Evolutionary conservation across 129 eudicot genomes (phyloP).

Genomic region (Pseudognaphalium luteoalbum): DNA sequence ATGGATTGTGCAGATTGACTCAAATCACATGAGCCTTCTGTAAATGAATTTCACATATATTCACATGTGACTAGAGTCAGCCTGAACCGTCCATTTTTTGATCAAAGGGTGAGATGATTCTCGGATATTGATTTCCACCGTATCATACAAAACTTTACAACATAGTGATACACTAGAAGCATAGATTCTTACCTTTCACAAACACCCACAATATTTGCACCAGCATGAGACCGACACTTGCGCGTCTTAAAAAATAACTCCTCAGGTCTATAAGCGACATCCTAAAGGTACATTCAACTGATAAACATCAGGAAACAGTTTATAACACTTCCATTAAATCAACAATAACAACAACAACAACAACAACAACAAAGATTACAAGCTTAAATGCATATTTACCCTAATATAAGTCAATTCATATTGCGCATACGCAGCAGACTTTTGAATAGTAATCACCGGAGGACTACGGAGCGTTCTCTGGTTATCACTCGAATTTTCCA

Average conservation of each 20-base stretch:
- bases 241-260: conserved; percentile 68
- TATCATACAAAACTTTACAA: not conserved
- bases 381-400: conserved; percentile 53
- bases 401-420: conserved; percentile 79
- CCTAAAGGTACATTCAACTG: conserved; percentile 34
- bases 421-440: conserved; percentile 70
- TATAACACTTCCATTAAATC: not conserved
- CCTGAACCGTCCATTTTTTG: not conserved
- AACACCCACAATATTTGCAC: conserved; percentile 48
- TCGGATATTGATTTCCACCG: not conserved
- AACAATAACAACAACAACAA: not conserved
- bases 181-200: conserved; percentile 62
- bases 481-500: conserved; percentile 56
- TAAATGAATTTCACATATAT: not conserved
- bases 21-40: not conserved
- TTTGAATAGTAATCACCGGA: conserved; percentile 74
- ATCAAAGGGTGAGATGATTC: not conserved
- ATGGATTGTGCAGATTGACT: not conserved
- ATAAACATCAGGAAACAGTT: not conserved
- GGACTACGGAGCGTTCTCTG: conserved; percentile 77
- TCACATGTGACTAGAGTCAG: not conserved
- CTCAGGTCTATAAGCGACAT: conserved; percentile 71
- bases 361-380: not conserved
- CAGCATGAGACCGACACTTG: conserved; percentile 73
- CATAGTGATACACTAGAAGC: not conserved